phyloP scores from a whole-genome alignment of 306 rosid genomes.

The Dalbergia oliveri region DNA sequence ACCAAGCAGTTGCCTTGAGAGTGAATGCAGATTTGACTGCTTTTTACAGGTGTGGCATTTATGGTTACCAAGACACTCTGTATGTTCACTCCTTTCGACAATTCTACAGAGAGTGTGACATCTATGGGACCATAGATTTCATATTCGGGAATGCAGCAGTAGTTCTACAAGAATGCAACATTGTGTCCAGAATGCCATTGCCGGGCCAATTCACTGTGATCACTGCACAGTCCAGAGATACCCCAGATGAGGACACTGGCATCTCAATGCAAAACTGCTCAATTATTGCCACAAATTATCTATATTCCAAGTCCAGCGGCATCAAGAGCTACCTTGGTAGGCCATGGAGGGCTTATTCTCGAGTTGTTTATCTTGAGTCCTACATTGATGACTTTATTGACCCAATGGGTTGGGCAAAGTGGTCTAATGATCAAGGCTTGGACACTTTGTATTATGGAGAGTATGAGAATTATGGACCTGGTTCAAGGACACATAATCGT shows the following conservation, averaged over 20 bases:
- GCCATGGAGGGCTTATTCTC: slow-evolving; percentile 73
- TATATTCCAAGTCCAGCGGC: slow-evolving; percentile 46
- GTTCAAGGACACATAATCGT: slow-evolving; percentile 60
- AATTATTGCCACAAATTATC: slow-evolving; percentile 57
- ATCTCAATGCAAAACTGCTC: slow-evolving; percentile 82
- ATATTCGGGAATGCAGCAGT: slow-evolving; percentile 88
- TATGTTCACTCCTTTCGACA: slow-evolving; percentile 85
- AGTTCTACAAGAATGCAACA: slow-evolving; percentile 68
- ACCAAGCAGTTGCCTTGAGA: slow-evolving; percentile 82
- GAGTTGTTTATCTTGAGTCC: slow-evolving; percentile 62
- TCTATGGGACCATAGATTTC: slow-evolving; percentile 80
- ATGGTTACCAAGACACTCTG: slow-evolving; percentile 76
- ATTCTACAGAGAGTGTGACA: slow-evolving; percentile 85
- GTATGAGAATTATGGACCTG: slow-evolving; percentile 77
- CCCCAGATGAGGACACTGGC: slow-evolving; percentile 68
- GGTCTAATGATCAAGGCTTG: slow-evolving; percentile 57
- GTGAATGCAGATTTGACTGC: slow-evolving; percentile 80
- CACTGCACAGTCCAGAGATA: slow-evolving; percentile 77
- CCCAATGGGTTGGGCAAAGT: slow-evolving; percentile 68
- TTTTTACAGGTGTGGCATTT: slow-evolving; percentile 63
- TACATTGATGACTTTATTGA: slow-evolving; percentile 71
- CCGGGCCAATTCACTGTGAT: slow-evolving; percentile 67
- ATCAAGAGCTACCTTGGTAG: slow-evolving; percentile 76
- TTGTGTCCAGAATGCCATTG: slow-evolving; percentile 66
- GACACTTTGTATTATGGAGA: slow-evolving; percentile 79